Base-by-base conservation (phyloP, 345 rosid species). In the Salix udensis region DNA sequence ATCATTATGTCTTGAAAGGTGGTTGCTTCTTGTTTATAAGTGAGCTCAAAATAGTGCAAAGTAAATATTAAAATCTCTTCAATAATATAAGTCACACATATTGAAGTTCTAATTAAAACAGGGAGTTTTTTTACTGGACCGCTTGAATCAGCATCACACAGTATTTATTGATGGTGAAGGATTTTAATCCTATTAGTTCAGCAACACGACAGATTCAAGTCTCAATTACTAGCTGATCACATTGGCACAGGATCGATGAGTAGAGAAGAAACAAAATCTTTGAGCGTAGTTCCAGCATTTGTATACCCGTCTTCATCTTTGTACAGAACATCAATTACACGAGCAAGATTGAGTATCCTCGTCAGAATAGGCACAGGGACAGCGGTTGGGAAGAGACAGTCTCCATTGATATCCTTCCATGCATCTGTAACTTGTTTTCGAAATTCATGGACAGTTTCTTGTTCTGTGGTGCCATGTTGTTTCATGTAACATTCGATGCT, bases 401-500 rank as follows among this genome's bases (percentile, higher is more conserved):
- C 88, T 26, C 77, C 82, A 18, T 86, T 86, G 5, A 85, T 50
- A 34, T 86, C 88, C 53, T 78, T 85, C 88, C 87, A 84, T 0
- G 84, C 87, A 71, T 50, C 16, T 19, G 12, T 7, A 4, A 84
- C 52, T 66, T 12, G 73, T 14, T 48, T 74, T 1, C 12, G 19
- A 0, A 88, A 14, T 37, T 71, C 79, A 1, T 61, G n/a, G 1
- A 70, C 28, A 2, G 85, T 74, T 50, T 74, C 84, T 12, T 84
- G 65, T 12, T 70, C 77, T 2, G 69, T 31, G 9, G 46, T 78
- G 0, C 65, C 71, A 37, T 87, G 28, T 28, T 87, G 81, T 24
- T 74, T 82, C 83, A 77, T 71, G 83, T 77, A 83, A 48, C 86
- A 86, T 13, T 88, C 87, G 0, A 88, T 58, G 3, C 67, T n/a